Conservation (phyloP, 23 red algal genomes). For the Agarophyton chilense region DNA sequence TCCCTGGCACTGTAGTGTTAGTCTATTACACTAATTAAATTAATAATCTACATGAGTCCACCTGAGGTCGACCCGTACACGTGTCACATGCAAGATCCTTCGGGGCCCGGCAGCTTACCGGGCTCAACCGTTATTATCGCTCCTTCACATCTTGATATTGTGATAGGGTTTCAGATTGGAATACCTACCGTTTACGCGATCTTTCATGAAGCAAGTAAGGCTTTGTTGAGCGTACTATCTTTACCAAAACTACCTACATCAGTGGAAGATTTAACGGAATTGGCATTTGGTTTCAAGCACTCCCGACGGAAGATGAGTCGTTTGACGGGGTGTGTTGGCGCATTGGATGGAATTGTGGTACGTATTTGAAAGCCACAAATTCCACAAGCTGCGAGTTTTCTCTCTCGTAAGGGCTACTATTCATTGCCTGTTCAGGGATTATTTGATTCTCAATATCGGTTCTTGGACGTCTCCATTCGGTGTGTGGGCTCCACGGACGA, state of each 20-base stretch:
- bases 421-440: not conserved
- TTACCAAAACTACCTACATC: not conserved
- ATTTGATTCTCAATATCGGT: slow-evolving; percentile 17
- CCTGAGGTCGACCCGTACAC: no score
- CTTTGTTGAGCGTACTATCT: not conserved
- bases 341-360: slow-evolving; percentile 12
- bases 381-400: not conserved
- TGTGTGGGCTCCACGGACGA: slow-evolving; percentile 12
- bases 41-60: no score
- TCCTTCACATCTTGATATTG: no score
- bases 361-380: not conserved
- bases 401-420: not conserved
- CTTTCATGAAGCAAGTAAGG: slow-evolving; percentile 3
- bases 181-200: not conserved
- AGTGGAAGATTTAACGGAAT: not conserved
- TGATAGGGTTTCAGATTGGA: not conserved
- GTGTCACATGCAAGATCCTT: no score
- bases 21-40: no score
- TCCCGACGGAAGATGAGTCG: not conserved
- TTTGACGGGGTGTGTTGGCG: not conserved
- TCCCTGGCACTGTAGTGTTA: no score
- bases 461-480: not conserved
- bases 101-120: no score
- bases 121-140: no score
- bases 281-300: not conserved